Evolutionary conservation across 2,329 filamentous ascomycete species (phyloP).

Genomic region (Amesomyces nigricolor): DNA sequence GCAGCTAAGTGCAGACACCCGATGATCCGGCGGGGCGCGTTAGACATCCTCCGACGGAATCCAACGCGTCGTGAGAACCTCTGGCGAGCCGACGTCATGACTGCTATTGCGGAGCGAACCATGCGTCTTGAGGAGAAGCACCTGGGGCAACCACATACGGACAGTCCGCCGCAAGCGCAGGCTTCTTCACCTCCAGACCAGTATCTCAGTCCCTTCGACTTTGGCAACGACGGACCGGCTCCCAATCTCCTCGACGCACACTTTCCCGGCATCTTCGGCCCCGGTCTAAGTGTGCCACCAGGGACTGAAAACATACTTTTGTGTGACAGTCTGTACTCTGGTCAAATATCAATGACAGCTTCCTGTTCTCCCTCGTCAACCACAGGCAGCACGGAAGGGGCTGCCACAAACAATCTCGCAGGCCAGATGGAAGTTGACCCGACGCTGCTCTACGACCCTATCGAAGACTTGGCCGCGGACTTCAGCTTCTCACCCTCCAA

Average conservation of each 20-base stretch:
- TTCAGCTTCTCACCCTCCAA: conserved; percentile 21
- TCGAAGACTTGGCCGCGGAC: conserved; percentile 17
- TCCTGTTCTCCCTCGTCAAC: conserved; percentile 5
- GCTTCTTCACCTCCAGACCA: conserved; percentile 15
- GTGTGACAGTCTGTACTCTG: neutral
- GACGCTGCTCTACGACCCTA: conserved; percentile 21
- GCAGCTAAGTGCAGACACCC: conserved; percentile 39
- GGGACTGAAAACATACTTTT: neutral
- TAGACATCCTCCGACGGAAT: conserved; percentile 32
- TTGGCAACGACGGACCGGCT: conserved; percentile 10
- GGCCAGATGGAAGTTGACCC: conserved; percentile 25
- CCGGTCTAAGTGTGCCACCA: neutral
- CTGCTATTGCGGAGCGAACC: conserved; percentile 34
- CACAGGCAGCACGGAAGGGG: conserved; percentile 10
- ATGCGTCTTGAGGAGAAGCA: conserved; percentile 28
- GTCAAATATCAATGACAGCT: conserved; percentile 3
- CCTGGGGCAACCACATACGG: conserved; percentile 5
- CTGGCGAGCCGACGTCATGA: conserved; percentile 33
- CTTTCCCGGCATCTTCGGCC: neutral
- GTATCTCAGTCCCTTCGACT: conserved; percentile 6
- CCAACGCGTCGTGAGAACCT: conserved; percentile 35
- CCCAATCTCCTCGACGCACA: conserved; percentile 2
- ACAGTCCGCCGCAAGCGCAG: conserved; percentile 13
- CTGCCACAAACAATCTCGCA: conserved; percentile 6
- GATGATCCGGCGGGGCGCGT: conserved; percentile 35